Evolutionary conservation across 2,329 filamentous ascomycete species (phyloP).

Genomic region (Pyrenophora tritici-repentis): DNA sequence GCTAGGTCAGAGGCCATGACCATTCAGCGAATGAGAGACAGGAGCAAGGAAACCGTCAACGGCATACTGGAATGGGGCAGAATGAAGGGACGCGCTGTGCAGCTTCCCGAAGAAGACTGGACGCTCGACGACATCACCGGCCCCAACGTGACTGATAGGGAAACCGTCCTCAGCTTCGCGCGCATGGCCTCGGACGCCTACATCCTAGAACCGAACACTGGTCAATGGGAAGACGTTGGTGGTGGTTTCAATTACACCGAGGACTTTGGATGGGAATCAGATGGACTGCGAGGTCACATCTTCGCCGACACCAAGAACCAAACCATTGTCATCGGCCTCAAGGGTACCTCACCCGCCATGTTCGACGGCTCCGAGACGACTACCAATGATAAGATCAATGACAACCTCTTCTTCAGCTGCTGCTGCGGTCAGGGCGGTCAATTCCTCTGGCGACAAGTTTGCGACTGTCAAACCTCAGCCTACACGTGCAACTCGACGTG

Average conservation of each 20-base stretch:
- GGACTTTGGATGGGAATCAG: constrained; percentile 90
- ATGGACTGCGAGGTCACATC: constrained; percentile 89
- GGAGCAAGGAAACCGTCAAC: constrained; percentile 76
- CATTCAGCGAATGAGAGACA: constrained; percentile 82
- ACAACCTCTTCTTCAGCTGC: constrained; percentile 97
- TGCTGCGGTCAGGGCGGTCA: constrained; percentile 94
- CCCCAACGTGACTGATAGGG: constrained; percentile 83
- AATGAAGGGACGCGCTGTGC: constrained; percentile 67
- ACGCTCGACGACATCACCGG: constrained; percentile 75
- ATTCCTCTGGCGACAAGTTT: constrained; percentile 88
- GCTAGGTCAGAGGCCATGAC: constrained; percentile 66
- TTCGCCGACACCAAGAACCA: constrained; percentile 85
- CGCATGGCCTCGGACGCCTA: constrained; percentile 92
- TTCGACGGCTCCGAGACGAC: constrained; percentile 98
- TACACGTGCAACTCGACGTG: constrained; percentile 95
- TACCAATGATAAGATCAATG: constrained; percentile 95
- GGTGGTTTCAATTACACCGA: constrained; percentile 80
- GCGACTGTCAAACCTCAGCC: constrained; percentile 84
- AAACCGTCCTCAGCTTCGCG: constrained; percentile 81
- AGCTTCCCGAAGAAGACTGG: constrained; percentile 78
- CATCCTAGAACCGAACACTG: constrained; percentile 69
- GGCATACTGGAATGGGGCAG: constrained; percentile 75
- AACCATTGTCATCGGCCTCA: constrained; percentile 88
- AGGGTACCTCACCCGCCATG: constrained; percentile 85
- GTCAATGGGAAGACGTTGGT: constrained; percentile 76